Evolutionary conservation across 768 basidiomycete genomes (phyloP).

Genomic region (Brasilioporus rufonigricans): DNA sequence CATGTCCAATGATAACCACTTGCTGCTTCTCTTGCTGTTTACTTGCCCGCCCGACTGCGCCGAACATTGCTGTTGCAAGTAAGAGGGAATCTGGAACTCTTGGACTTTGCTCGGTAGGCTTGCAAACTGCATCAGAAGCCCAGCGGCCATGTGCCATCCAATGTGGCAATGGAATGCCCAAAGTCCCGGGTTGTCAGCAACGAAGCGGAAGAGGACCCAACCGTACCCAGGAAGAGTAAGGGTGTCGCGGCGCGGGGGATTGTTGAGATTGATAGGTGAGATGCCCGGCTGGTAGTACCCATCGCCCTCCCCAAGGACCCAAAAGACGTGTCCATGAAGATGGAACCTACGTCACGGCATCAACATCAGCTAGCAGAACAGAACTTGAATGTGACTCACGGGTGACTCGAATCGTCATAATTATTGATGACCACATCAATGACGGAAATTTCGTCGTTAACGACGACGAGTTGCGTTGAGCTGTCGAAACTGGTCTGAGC

Average conservation of each 20-base stretch:
- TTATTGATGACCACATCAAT: conserved; percentile 25
- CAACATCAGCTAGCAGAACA: background rate
- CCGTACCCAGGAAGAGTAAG: conserved; percentile 39
- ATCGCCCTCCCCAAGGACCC: conserved; percentile 35
- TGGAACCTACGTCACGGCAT: conserved; percentile 29
- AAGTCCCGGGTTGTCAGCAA: conserved; percentile 43
- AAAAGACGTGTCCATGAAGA: conserved; percentile 38
- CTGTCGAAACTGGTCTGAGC: conserved; percentile 26
- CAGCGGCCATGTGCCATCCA: conserved; percentile 40
- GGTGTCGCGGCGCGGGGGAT: conserved; percentile 43
- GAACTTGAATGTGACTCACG: conserved; percentile 15
- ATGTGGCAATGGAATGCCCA: conserved; percentile 48
- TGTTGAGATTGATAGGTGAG: conserved; percentile 31
- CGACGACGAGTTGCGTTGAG: conserved; percentile 24
- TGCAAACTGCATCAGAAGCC: conserved; percentile 41
- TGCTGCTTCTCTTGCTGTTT: conserved; percentile 17
- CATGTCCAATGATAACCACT: conserved; percentile 19
- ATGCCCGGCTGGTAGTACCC: conserved; percentile 31
- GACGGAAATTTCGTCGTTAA: conserved; percentile 27
- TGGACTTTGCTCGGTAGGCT: conserved; percentile 36
- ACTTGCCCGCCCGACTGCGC: conserved; percentile 29
- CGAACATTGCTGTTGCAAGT: conserved; percentile 34
- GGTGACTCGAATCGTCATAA: conserved; percentile 30
- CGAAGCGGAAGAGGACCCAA: conserved; percentile 39
- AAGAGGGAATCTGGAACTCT: conserved; percentile 34